These are phyloP conservation scores for Tieghemostelium lacteum DNA, from an alignment of 78 protist species.

Conservation along the genomic window DNA sequence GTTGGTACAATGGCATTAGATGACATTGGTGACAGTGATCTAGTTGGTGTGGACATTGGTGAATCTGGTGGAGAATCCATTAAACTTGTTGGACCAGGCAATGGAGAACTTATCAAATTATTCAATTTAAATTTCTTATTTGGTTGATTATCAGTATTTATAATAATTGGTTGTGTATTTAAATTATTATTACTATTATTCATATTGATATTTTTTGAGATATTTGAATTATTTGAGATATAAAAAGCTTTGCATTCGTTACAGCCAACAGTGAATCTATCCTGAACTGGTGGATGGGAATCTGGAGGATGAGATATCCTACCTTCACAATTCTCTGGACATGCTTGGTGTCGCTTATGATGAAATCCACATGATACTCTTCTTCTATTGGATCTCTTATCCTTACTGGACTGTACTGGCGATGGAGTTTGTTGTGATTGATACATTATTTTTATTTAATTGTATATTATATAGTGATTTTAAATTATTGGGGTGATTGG, in stretches of 20 bases:
- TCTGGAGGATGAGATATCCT: conserved; percentile 72
- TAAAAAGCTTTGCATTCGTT: conserved; percentile 45
- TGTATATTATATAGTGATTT: too few species aligned
- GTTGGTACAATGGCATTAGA: background rate
- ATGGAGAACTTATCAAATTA: background rate
- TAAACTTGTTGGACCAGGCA: background rate
- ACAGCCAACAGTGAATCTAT: conserved; percentile 72
- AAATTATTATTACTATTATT: too few species aligned
- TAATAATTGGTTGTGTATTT: too few species aligned
- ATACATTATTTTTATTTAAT: too few species aligned
- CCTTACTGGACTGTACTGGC: too few species aligned
- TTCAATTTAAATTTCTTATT: background rate
- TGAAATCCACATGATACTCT: conserved; percentile 80
- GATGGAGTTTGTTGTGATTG: too few species aligned
- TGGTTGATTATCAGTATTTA: too few species aligned
- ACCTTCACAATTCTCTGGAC: conserved; percentile 79
- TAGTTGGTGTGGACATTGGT: background rate
- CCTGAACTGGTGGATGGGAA: conserved; percentile 63
- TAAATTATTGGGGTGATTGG: too few species aligned
- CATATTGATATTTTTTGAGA: too few species aligned
- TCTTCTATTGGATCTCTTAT: conserved; percentile 62
- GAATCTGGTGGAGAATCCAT: background rate
- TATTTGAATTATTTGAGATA: too few species aligned
- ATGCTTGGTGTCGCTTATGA: conserved; percentile 77
- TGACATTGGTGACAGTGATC: background rate